Evolutionary conservation across 257 asterid species (phyloP), one percentile per base, ranked within the genome.

Genomic region (Scutellaria galericulata): DNA sequence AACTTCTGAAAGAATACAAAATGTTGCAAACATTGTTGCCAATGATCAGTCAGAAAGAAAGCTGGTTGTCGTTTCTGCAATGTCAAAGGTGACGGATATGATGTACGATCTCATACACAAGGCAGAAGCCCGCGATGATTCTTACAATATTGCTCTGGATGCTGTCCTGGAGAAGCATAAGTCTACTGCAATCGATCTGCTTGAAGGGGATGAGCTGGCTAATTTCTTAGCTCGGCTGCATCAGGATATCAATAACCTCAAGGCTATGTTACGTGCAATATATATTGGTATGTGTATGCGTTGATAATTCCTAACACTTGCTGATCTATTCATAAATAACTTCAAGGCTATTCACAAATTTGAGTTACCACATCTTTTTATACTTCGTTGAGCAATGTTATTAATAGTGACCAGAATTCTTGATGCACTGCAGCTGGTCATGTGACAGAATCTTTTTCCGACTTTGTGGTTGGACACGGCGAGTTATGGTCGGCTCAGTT

Each of bases 11-110:
- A 83, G 99, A 79, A 90, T 95, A 64, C 81, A 71, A 55, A 92
- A 90, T 66, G 99, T 95, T 70, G 98, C 97, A 10, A 88, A 90
- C 56, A 77, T 95, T 68, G 87, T 92, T 70, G 86, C 82, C 55
- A 82, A 78, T 58, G 98, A 95, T 76, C 87, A 73, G 58, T 87
- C 99, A 2, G 79, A 86, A 67, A 85, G 98, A 75, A 92, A 87
- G 81, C 75, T 95, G 86, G 96, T 90, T 14, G 94, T 95, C 4
- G 97, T 95, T 73, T 95, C 99, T 52, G 99, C 98, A 27, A 92
- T 92, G 96, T 90, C 99, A 20, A 92, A 95, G 88, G 98, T 90
- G 77, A 92, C 99, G 0, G 99, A 95, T 79, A 92, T 92, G 97
- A 95, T 95, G 96, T 95, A 90, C 71, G 96, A 83, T 80, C 95